phyloP scores from a whole-genome alignment of 116 monocot genomes.

The Thalassia testudinum region DNA sequence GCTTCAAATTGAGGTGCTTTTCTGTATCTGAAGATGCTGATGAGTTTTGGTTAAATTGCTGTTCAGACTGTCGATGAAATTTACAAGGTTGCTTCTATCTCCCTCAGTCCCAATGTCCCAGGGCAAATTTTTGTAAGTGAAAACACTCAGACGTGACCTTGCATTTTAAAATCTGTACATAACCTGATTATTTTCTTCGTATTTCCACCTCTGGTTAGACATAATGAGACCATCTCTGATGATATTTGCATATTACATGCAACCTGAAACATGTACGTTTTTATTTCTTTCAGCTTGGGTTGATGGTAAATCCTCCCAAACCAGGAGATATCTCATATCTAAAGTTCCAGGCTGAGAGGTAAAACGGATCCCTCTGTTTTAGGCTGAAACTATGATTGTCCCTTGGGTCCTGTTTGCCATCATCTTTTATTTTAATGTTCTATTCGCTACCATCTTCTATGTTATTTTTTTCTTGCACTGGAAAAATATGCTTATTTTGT shows the following conservation, averaged over 20 bases:
- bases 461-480: too few species aligned
- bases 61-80: conserved; percentile 94
- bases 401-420: too few species aligned
- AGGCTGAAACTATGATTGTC: too few species aligned
- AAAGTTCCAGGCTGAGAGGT: conserved; percentile 73
- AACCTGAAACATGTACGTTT: not conserved
- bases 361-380: not conserved
- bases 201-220: too few species aligned
- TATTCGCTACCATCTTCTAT: too few species aligned
- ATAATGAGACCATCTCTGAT: too few species aligned
- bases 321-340: conserved; percentile 94
- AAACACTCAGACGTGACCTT: not conserved
- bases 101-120: conserved; percentile 92
- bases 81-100: conserved; percentile 87
- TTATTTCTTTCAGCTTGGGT: conserved; percentile 55
- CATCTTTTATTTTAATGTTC: too few species aligned
- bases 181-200: too few species aligned
- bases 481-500: too few species aligned
- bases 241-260: not conserved
- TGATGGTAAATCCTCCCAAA: conserved; percentile 96
- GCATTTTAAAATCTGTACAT: too few species aligned
- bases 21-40: too few species aligned
- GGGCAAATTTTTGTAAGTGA: conserved; percentile 98
- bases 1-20: too few species aligned
- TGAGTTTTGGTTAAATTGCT: not conserved